Percentiles rank a stretch among this genome's conserved stretches.
These are phyloP conservation scores for Scutellaria minor DNA, from an alignment of 257 asterid genomes.

Conservation along the genomic window DNA sequence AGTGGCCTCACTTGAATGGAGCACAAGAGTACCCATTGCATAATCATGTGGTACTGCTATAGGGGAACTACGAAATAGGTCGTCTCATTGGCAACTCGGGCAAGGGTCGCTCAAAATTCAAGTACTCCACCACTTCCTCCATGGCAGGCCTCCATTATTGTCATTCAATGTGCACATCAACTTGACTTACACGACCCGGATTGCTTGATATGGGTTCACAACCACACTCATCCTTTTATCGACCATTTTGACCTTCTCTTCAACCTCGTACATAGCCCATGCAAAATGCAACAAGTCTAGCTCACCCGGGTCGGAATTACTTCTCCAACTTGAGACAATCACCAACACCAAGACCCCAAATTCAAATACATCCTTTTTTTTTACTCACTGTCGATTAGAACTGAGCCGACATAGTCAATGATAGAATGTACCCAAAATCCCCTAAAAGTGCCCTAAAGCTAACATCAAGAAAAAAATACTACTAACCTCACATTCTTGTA, in stretches of 20 bases:
- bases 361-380: constrained; percentile 68
- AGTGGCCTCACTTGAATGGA: constrained; percentile 52
- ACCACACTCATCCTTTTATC: constrained; percentile 69
- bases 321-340: constrained; percentile 54
- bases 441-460: constrained; percentile 77
- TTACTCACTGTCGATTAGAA: constrained; percentile 69
- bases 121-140: constrained; percentile 71
- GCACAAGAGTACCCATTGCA: constrained; percentile 67
- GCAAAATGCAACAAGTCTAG: constrained; percentile 63
- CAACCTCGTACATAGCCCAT: constrained; percentile 67
- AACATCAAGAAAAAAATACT: constrained; percentile 70
- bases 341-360: constrained; percentile 61
- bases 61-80: constrained; percentile 78
- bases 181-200: constrained; percentile 74
- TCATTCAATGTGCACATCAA: constrained; percentile 77
- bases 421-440: constrained; percentile 68
- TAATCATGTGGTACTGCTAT: constrained; percentile 70
- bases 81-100: constrained; percentile 67
- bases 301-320: constrained; percentile 53
- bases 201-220: constrained; percentile 69
- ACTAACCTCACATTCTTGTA: constrained; percentile 74
- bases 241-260: constrained; percentile 55
- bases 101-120: constrained; percentile 54
- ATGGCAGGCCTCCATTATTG: constrained; percentile 76
- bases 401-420: constrained; percentile 56